Base-by-base conservation (phyloP, 2,329 filamentous ascomycete species). In the Elsinoe perseae region DNA sequence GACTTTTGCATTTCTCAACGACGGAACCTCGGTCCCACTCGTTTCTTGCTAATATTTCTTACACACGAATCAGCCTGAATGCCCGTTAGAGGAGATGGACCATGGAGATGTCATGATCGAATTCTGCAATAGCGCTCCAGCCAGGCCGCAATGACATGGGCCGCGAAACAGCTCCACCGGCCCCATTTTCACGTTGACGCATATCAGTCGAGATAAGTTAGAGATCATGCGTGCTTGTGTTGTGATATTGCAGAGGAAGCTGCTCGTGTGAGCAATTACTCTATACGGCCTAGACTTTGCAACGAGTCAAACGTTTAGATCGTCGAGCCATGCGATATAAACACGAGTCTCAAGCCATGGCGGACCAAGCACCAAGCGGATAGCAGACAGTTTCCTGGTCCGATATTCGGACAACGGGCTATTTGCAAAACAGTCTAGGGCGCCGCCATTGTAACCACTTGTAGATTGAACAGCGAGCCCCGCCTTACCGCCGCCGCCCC, bases 211-310 rank as follows among this genome's bases (percentile, higher is more conserved):
- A 44, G 40, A 21, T 42, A 42, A 21, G 34, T n/a, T 42, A 14
- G 14, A 48, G 25, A 50, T 30, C n/a, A 50, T 30, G 44, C 44
- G 8, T n/a, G 40, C 40, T 25, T 43, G 40, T 21, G 40, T 43
- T 4, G 40, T 43, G 16, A 36, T 36, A 12, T 5, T 14, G 12
- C 40, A 43, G 6, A 23, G 8, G 21, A 23, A 34, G 21, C n/a
- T 52, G 48, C 48, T 52, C 48, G 27, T 36, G 48, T 52, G 48
- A 34, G 18, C 48, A 34, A 23, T 52, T 52, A 36, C 48, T 21
- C 9, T 36, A 7, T 36, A 8, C 20, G 28, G 27, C 30, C 27
- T 52, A 52, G 30, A 14, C 40, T 43, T 20, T 43, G 40, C 16
- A 43, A 43, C 40, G 40, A 43, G 40, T 20, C 40, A 25, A 43